phyloP scores from a whole-genome alignment of 208 protist genomes.

The Trichomonas vaginalis region DNA sequence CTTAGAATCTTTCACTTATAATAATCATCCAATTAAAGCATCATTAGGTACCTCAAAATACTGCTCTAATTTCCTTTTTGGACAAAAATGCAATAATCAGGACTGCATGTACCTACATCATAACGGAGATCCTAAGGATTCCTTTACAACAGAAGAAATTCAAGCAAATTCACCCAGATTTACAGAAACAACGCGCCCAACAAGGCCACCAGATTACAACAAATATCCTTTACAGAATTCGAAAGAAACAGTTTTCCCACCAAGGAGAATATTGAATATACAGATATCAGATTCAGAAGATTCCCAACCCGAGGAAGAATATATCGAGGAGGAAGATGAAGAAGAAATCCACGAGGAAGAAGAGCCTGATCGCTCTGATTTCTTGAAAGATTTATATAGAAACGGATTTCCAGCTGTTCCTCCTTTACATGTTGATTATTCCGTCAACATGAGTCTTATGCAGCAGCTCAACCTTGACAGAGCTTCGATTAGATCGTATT shows the following conservation, averaged over 20 bases:
- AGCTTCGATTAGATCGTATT: background rate
- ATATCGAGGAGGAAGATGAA: background rate
- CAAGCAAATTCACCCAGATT: background rate
- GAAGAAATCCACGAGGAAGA: background rate
- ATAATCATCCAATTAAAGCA: slow-evolving; percentile 42
- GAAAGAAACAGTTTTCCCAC: background rate
- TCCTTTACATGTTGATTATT: background rate
- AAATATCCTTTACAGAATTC: background rate
- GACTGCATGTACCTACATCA: slow-evolving; percentile 69
- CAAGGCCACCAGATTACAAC: background rate
- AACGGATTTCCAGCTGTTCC: background rate
- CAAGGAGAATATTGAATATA: background rate
- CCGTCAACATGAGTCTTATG: background rate
- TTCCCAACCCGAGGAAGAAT: background rate
- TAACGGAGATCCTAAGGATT: slow-evolving; percentile 37
- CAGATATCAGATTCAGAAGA: background rate
- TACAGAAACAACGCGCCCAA: background rate
- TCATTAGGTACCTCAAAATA: slow-evolving; percentile 68
- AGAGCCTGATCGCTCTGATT: background rate
- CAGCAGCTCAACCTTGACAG: background rate
- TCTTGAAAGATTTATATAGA: background rate
- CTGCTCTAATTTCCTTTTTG: slow-evolving; percentile 54
- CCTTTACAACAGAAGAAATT: slow-evolving; percentile 54
- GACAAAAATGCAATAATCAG: slow-evolving; percentile 50
- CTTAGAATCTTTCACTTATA: slow-evolving; percentile 46